phyloP scores from a whole-genome alignment of 805 yeast species.

The Ogataea zsoltii region DNA sequence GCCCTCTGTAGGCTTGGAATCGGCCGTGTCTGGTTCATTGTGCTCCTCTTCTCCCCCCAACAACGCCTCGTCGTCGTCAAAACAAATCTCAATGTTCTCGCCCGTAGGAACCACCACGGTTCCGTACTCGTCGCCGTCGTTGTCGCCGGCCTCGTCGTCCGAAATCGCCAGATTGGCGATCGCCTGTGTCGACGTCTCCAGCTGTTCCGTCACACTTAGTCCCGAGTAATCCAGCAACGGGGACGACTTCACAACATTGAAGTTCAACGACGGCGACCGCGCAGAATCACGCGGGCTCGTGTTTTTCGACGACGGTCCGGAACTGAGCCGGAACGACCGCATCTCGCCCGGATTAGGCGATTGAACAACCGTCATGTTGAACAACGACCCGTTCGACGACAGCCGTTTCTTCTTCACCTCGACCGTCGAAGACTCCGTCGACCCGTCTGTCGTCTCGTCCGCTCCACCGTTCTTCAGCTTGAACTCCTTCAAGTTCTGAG shows the following conservation, averaged over 20 bases:
- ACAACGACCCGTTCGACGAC: conserved; percentile 15
- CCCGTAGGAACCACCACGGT: conserved; percentile 20
- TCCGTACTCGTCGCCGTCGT: conserved; percentile 16
- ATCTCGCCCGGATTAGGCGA: conserved; percentile 10
- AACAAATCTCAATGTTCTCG: conserved; percentile 23
- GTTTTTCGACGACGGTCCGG: background rate
- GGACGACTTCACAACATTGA: conserved; percentile 10
- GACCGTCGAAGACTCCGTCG: too few species aligned
- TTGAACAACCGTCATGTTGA: conserved; percentile 23
- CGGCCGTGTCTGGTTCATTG: too few species aligned
- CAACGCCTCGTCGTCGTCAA: conserved; percentile 24
- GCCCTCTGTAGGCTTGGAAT: background rate
- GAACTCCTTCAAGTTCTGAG: conserved; percentile 25
- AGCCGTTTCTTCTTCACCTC: conserved; percentile 1
- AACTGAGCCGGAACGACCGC: conserved; percentile 13
- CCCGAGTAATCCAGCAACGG: background rate
- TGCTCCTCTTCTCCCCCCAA: too few species aligned
- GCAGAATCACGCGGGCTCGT: conserved; percentile 1
- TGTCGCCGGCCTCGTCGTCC: too few species aligned
- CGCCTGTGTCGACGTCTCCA: background rate
- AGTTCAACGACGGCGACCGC: conserved; percentile 14
- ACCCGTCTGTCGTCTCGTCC: too few species aligned
- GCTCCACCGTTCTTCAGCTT: conserved; percentile 11
- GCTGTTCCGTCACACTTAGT: background rate
- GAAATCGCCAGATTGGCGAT: conserved; percentile 7